A percentile compares a stretch with the other conserved stretches of the same genome.
Conservation (phyloP, 208 protist species). For the Trypanosoma mega region DNA sequence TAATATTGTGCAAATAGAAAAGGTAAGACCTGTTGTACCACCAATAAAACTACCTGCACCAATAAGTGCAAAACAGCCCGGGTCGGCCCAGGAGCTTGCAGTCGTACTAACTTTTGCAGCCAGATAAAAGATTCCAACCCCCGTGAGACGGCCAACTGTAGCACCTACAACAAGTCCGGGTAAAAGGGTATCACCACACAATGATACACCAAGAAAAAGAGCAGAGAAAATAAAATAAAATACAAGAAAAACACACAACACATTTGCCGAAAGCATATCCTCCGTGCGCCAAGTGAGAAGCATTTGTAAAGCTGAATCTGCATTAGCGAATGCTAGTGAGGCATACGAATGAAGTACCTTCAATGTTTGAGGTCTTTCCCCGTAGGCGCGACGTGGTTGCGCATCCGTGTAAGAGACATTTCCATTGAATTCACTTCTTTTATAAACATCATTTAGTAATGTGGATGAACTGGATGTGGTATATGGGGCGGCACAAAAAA, state of each 20-base stretch:
- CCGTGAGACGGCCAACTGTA: conserved; percentile 34
- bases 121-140: conserved; percentile 19
- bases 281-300: conserved; percentile 45
- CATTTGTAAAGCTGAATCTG: conserved; percentile 46
- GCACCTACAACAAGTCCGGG: conserved; percentile 34
- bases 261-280: conserved; percentile 30
- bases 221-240: conserved; percentile 47
- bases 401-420: neutral
- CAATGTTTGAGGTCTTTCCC: conserved; percentile 21
- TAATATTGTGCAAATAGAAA: conserved; percentile 41
- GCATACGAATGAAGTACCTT: conserved; percentile 48
- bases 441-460: too few relatives aligned
- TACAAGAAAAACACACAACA: conserved; percentile 32
- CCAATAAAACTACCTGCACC: conserved; percentile 60
- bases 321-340: conserved; percentile 51
- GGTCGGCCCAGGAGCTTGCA: conserved; percentile 41
- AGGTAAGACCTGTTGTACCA: conserved; percentile 46
- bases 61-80: conserved; percentile 53
- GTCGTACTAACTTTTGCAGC: neutral
- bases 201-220: conserved; percentile 41
- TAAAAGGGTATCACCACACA: conserved; percentile 29
- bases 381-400: neutral
- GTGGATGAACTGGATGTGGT: neutral
- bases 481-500: conserved; percentile 33
- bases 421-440: neutral